Conservation (phyloP, 164 flowering plant species). For the Pachysandra terminalis region DNA sequence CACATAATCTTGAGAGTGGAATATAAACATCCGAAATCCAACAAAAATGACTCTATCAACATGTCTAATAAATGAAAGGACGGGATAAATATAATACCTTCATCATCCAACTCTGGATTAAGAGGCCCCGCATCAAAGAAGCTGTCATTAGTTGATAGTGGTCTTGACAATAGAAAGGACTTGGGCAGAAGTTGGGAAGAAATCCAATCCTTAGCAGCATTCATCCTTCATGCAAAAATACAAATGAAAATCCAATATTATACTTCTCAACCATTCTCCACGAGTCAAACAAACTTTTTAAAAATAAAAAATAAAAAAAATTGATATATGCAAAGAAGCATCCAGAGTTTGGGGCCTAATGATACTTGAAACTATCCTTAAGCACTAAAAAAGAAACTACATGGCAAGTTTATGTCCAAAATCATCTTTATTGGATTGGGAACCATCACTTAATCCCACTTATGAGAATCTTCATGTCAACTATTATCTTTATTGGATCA, state of each 20-base stretch:
- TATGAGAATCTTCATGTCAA: too few species aligned
- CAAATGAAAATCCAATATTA: neutral
- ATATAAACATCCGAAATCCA: neutral
- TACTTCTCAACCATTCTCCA: neutral
- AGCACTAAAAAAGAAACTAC: too few species aligned
- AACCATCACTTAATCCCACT: too few species aligned
- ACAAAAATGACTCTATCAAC: neutral
- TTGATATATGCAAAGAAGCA: too few species aligned
- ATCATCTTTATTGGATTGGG: too few species aligned
- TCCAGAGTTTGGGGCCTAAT: too few species aligned
- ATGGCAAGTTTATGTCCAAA: too few species aligned
- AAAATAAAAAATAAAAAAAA: too few species aligned
- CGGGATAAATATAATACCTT: slow-evolving; percentile 32
- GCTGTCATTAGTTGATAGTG: slow-evolving; percentile 40
- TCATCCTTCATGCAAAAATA: slow-evolving; percentile 42
- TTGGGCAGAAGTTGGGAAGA: slow-evolving; percentile 63
- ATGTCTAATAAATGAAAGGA: neutral
- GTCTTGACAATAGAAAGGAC: slow-evolving; percentile 49
- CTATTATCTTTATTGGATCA: too few species aligned
- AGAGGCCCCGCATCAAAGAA: slow-evolving; percentile 32
- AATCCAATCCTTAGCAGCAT: slow-evolving; percentile 77
- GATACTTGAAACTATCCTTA: too few species aligned
- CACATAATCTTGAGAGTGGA: too few species aligned
- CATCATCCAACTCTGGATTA: slow-evolving; percentile 33
- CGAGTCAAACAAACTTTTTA: neutral